These are phyloP conservation scores for Yamadazyma kitorensis DNA, from an alignment of 805 yeast species.

Conservation along the genomic window DNA sequence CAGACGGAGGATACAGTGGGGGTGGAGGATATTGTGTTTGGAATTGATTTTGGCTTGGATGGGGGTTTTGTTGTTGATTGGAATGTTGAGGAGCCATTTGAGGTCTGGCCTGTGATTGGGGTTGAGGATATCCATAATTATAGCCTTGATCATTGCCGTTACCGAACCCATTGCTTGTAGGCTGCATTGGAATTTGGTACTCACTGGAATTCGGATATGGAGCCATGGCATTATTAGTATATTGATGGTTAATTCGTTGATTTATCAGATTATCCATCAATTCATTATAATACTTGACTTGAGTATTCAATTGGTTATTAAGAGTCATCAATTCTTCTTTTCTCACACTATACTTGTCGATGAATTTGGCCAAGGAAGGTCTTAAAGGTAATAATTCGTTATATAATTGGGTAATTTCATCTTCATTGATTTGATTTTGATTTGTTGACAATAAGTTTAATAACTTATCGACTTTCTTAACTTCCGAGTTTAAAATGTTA, in stretches of 20 bases:
- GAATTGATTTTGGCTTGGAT: conserved; percentile 1
- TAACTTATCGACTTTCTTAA: conserved; percentile 64
- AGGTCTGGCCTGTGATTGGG: conserved; percentile 3
- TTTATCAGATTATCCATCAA: conserved; percentile 51
- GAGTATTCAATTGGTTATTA: conserved; percentile 66
- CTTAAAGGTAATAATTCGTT: conserved; percentile 71
- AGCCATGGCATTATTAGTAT: not conserved
- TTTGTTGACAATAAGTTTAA: conserved; percentile 47
- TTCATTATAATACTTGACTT: conserved; percentile 67
- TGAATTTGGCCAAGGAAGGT: conserved; percentile 66
- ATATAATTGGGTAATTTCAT: conserved; percentile 66
- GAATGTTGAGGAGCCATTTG: no score
- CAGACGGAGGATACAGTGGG: no score
- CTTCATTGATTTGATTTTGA: conserved; percentile 47
- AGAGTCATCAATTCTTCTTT: conserved; percentile 74
- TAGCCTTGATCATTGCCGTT: conserved; percentile 15
- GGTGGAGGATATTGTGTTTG: conserved; percentile 3
- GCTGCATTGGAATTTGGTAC: conserved; percentile 12
- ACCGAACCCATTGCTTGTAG: conserved; percentile 42
- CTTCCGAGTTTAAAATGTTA: conserved; percentile 47
- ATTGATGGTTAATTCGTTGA: conserved; percentile 16
- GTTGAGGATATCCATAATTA: not conserved
- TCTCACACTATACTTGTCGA: conserved; percentile 74
- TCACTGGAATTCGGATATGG: conserved; percentile 13
- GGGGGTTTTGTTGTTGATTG: not conserved